A percentile compares a stretch with the other conserved stretches of the same genome.
These are phyloP conservation scores for Aspergillus niger DNA, from an alignment of 2,329 filamentous ascomycete genomes.

Conservation along the genomic window DNA sequence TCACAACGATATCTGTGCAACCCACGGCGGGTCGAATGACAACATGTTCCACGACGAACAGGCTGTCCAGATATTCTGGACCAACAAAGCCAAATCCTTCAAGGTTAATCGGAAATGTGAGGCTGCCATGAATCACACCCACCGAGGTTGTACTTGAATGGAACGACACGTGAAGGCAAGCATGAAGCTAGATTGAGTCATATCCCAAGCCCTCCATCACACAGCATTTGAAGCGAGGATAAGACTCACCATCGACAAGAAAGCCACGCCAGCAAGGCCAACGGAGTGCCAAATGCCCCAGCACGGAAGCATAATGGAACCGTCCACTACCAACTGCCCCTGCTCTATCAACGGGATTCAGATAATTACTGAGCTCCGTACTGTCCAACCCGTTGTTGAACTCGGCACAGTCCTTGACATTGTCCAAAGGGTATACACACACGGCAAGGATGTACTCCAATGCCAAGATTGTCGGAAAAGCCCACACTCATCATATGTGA, in stretches of 20 bases:
- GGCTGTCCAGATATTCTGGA: constrained; percentile 7
- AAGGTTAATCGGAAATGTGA: constrained; percentile 17
- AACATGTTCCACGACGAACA: constrained; percentile 21
- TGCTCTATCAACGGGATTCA: constrained; percentile 28
- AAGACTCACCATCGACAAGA: neutral
- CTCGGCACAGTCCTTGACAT: constrained; percentile 28
- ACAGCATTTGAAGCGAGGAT: neutral
- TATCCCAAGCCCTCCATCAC: neutral
- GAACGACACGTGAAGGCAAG: constrained; percentile 16
- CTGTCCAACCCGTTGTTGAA: constrained; percentile 30
- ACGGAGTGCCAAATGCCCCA: no score
- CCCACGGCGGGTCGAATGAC: constrained; percentile 16
- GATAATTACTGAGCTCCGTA: constrained; percentile 27
- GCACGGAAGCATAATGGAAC: neutral
- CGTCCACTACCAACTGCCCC: constrained; percentile 24
- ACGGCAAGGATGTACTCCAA: constrained; percentile 24
- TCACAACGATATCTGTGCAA: constrained; percentile 16
- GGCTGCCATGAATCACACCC: constrained; percentile 18
- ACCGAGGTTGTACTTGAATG: constrained; percentile 6
- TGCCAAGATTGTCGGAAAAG: constrained; percentile 26
- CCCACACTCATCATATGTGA: constrained; percentile 31
- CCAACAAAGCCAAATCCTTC: constrained; percentile 11
- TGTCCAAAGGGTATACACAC: constrained; percentile 25
- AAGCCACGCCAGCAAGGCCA: no score
- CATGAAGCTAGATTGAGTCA: neutral